Percentiles rank a stretch among this genome's conserved stretches.
Conservation (phyloP, 495 filamentous ascomycete species). For the Astrothelium macrocarpum region DNA sequence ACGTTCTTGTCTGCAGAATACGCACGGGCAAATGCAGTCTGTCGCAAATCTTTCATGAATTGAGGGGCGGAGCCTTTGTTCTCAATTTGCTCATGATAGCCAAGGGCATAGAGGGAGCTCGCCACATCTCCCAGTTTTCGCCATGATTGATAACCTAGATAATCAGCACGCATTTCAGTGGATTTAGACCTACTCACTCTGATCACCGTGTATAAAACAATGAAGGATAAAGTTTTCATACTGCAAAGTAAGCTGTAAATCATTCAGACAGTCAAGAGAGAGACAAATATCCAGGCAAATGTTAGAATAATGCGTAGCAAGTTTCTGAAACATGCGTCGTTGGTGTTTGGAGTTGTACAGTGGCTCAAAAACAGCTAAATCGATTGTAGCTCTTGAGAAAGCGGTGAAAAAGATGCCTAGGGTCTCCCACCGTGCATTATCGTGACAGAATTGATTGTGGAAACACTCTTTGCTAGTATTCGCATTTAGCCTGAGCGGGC, state of each 20-base stretch:
- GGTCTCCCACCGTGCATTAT: slow-evolving; percentile 37
- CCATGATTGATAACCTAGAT: slow-evolving; percentile 37
- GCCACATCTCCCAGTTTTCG: slow-evolving; percentile 37
- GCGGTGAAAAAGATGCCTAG: slow-evolving; percentile 35
- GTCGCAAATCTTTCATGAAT: slow-evolving; percentile 34
- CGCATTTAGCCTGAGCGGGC: slow-evolving; percentile 23
- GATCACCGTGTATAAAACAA: slow-evolving; percentile 38
- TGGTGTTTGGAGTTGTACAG: slow-evolving; percentile 29
- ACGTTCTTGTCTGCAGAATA: slow-evolving; percentile 41
- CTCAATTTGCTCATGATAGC: slow-evolving; percentile 37
- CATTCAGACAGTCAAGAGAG: slow-evolving; percentile 38
- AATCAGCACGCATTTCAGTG: not conserved
- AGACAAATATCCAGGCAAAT: slow-evolving; percentile 33
- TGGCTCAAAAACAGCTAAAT: slow-evolving; percentile 29
- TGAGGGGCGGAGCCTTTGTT: slow-evolving; percentile 23
- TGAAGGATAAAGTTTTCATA: slow-evolving; percentile 41
- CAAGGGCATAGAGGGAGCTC: slow-evolving; percentile 37
- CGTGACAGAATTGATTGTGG: slow-evolving; percentile 28
- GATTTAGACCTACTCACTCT: slow-evolving; percentile 26
- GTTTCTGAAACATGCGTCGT: slow-evolving; percentile 25
- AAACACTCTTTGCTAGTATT: slow-evolving; percentile 25
- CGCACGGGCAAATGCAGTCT: slow-evolving; percentile 33
- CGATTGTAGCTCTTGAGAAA: slow-evolving; percentile 32
- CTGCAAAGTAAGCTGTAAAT: slow-evolving; percentile 37
- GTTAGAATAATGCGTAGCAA: slow-evolving; percentile 29